Conservation (phyloP, 2,329 filamentous ascomycete species). For the Tolypocladium nubicola region DNA sequence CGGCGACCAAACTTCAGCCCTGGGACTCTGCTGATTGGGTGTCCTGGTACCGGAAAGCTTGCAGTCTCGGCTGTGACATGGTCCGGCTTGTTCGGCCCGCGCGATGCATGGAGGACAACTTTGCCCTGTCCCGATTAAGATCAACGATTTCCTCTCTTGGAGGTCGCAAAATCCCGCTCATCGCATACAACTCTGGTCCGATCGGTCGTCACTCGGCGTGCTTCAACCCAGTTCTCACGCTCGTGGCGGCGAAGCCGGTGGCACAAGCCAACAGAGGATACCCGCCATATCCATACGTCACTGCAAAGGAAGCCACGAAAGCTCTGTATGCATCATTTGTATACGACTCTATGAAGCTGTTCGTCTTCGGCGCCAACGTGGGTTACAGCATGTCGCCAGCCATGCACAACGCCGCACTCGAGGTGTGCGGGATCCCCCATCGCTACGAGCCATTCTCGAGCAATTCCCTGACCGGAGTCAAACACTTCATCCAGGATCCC, state of each 20-base stretch:
- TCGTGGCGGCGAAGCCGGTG: slow-evolving; percentile 36
- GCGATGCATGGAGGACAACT: slow-evolving; percentile 48
- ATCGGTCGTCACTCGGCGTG: slow-evolving; percentile 54
- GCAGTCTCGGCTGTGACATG: slow-evolving; percentile 47
- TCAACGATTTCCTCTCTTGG: slow-evolving; percentile 31
- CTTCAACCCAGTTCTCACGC: slow-evolving; percentile 55
- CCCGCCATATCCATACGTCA: slow-evolving; percentile 29
- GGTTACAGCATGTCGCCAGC: slow-evolving; percentile 64
- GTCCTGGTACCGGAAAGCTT: slow-evolving; percentile 47
- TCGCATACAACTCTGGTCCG: slow-evolving; percentile 54
- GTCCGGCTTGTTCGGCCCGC: slow-evolving; percentile 51
- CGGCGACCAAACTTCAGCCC: slow-evolving; percentile 26
- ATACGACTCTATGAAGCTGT: slow-evolving; percentile 59
- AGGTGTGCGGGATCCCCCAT: slow-evolving; percentile 58
- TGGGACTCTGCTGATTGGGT: slow-evolving; percentile 49
- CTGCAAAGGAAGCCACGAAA: slow-evolving; percentile 51
- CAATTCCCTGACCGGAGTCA: slow-evolving; percentile 50
- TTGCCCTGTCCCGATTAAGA: slow-evolving; percentile 46
- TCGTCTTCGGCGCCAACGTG: slow-evolving; percentile 63
- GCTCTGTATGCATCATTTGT: slow-evolving; percentile 58
- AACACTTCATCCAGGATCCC: slow-evolving; percentile 51
- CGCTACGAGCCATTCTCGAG: slow-evolving; percentile 55
- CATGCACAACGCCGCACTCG: slow-evolving; percentile 65
- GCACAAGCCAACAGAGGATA: slow-evolving; percentile 10
- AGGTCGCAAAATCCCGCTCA: slow-evolving; percentile 38